Percentiles rank a stretch among this genome's conserved stretches.
Evolutionary conservation across 2,329 filamentous ascomycete species (phyloP).

Genomic region (Hypoxylon sp.): DNA sequence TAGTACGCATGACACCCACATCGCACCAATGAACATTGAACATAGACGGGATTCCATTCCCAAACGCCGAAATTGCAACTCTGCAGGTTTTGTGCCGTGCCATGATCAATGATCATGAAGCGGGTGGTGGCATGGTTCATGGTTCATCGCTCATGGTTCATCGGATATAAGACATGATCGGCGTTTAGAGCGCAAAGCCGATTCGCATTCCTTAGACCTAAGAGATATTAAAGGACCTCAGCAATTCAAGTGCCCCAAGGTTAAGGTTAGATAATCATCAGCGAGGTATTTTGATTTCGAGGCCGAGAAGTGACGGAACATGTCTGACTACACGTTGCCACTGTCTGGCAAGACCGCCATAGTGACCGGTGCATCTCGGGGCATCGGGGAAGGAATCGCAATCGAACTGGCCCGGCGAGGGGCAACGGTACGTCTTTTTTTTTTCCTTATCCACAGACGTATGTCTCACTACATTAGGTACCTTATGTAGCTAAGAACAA

Average conservation of each 20-base stretch:
- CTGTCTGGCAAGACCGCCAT: constrained; percentile 54
- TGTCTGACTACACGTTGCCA: constrained; percentile 35
- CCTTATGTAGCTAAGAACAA: too few species aligned
- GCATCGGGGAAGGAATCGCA: constrained; percentile 54
- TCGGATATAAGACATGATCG: not conserved
- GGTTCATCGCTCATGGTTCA: too few species aligned
- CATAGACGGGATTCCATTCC: too few species aligned
- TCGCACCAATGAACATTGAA: too few species aligned
- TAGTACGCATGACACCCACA: not conserved
- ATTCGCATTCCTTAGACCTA: not conserved
- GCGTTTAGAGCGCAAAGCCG: not conserved
- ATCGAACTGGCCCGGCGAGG: constrained; percentile 52
- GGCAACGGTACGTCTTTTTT: constrained; percentile 41
- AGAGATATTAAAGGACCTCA: not conserved
- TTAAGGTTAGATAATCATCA: not conserved
- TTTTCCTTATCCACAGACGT: not conserved
- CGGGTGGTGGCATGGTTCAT: not conserved
- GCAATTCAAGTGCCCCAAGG: too few species aligned
- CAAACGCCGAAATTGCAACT: too few species aligned
- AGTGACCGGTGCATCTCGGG: constrained; percentile 55
- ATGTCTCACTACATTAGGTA: too few species aligned
- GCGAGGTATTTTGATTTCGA: not conserved
- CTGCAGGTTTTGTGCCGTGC: too few species aligned
- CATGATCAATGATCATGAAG: too few species aligned
- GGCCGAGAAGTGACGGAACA: constrained; percentile 2